phyloP scores from a whole-genome alignment of 306 rosid genomes.

The Cucurbita ficifolia region DNA sequence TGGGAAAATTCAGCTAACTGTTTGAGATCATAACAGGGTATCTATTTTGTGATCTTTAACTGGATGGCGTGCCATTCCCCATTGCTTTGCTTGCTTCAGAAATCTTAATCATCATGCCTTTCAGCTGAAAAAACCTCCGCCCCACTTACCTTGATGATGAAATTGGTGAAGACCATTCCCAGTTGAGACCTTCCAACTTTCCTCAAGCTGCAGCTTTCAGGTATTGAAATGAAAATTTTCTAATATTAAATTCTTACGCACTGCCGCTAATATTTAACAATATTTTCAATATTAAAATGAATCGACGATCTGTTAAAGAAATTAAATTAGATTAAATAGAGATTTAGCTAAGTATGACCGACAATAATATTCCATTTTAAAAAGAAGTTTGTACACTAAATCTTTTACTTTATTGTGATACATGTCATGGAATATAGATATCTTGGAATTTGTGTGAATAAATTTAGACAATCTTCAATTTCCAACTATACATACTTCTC shows the following conservation, averaged over 20 bases:
- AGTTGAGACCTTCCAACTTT: neutral
- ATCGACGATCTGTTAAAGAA: neutral
- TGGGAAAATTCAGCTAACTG: neutral
- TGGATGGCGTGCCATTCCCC: neutral
- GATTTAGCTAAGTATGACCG: neutral
- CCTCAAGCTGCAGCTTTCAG: neutral
- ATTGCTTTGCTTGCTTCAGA: neutral
- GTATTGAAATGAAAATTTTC: neutral
- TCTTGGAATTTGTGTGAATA: neutral
- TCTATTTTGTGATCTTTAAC: neutral
- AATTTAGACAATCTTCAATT: neutral
- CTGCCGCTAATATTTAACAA: neutral
- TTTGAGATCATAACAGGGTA: neutral
- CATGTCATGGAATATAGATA: neutral
- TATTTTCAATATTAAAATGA: neutral
- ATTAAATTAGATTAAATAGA: neutral
- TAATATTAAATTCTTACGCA: neutral
- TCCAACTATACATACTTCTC: neutral
- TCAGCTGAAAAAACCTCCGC: neutral
- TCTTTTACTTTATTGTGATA: neutral
- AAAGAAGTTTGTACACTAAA: neutral
- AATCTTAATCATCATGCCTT: neutral
- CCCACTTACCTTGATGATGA: conserved; percentile 1
- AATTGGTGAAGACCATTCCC: neutral
- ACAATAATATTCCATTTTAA: neutral